Evolutionary conservation across 2,329 filamentous ascomycete species (phyloP), one percentile per base, ranked within the genome.

Genomic region (Oidium heveae): DNA sequence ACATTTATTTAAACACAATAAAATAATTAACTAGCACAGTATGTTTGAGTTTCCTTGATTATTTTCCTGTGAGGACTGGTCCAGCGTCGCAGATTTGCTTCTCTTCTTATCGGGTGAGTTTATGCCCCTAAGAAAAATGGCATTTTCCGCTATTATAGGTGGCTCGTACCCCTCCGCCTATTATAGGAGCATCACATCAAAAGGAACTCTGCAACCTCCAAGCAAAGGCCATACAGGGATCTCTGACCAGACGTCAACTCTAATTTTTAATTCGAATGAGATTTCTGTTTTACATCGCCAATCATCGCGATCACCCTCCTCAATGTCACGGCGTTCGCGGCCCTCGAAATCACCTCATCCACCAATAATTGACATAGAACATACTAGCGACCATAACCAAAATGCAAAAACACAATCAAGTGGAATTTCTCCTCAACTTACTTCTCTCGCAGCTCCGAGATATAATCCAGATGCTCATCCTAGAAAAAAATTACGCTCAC

Each of bases 251-350:
- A 57, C 54, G 64, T 63, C 52, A 65, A 66, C 60, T 61, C 61
- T 46, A 66, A 59, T 55, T 55, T 55, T 47, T 55, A 37, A 24
- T 50, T 55, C 52, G 55, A 58, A 61, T 68, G 70, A 73, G 62
- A 72, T 74, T 44, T 83, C 80, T n/a, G 68, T 82, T 51, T 76
- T 78, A 28, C 82, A 79, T 44, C 77, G 81, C 62, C 68, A 70
- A 18, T 73, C 77, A 22, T 76, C 77, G 53, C 71, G 75, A 56
- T 74, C 75, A 50, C 69, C 72, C 53, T 79, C 76, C 55, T 71
- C 76, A 62, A 74, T 77, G 70, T 78, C 75, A 55, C 58, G 60
- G 70, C 61, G 65, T 64, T 62, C 74, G 69, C 61, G 74, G 56
- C 73, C 74, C 47, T 69, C 74, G 52, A 72, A 70, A 63, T 78